Conservation (phyloP, 371 early-diverging fungal species). For the Saksenaea vasiformis region DNA sequence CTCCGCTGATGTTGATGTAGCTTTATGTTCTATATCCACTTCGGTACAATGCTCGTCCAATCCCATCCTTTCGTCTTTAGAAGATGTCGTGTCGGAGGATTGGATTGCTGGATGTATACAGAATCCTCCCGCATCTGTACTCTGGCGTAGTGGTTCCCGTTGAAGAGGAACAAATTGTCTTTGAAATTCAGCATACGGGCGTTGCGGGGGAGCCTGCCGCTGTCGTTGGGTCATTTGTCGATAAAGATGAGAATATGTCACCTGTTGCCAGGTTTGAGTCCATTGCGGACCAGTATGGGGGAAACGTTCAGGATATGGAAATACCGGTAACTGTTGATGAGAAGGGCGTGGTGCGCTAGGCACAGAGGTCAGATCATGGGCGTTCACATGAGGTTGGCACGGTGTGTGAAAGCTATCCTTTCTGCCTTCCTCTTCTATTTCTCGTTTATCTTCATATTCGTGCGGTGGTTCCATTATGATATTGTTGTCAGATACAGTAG, state of each 20-base stretch:
- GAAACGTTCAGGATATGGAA: conserved; percentile 6
- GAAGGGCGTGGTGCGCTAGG: conserved; percentile 18
- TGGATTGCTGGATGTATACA: conserved; percentile 20
- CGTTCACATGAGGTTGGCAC: conserved; percentile 17
- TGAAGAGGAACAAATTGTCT: conserved; percentile 13
- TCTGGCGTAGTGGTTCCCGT: conserved; percentile 22
- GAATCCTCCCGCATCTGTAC: conserved; percentile 51
- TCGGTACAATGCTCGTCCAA: conserved; percentile 15
- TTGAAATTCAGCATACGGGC: conserved; percentile 46
- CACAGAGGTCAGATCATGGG: conserved; percentile 5
- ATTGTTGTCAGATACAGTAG: background rate
- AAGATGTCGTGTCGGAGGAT: background rate
- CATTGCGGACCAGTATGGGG: background rate
- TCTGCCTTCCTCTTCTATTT: background rate
- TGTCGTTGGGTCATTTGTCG: conserved; percentile 38
- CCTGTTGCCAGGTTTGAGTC: conserved; percentile 7
- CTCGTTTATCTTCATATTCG: background rate
- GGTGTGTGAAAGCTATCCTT: conserved; percentile 6
- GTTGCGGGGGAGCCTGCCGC: conserved; percentile 25
- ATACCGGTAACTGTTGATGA: conserved; percentile 10
- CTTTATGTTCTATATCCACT: background rate
- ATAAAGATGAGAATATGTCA: conserved; percentile 41
- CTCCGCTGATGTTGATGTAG: background rate
- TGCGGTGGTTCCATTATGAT: background rate
- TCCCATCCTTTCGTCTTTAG: conserved; percentile 23